Percentiles rank a stretch among this genome's conserved stretches.
These are phyloP conservation scores for Piromyces finnis DNA, from an alignment of 192 early-diverging fungal genomes.

Conservation along the genomic window DNA sequence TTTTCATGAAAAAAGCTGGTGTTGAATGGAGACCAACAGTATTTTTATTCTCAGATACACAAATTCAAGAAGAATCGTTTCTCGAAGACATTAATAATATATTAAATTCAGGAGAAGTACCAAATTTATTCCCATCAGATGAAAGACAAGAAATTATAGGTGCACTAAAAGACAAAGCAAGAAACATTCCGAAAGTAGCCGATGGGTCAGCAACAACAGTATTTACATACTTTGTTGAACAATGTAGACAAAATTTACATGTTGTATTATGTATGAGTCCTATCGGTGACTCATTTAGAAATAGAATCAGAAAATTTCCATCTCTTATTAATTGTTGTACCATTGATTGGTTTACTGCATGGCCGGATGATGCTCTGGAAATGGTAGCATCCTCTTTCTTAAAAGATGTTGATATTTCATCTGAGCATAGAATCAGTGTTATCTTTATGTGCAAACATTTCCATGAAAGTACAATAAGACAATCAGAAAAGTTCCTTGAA, in stretches of 20 bases:
- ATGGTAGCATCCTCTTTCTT: constrained; percentile 36
- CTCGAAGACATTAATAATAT: constrained; percentile 45
- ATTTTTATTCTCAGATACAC: constrained; percentile 38
- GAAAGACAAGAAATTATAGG: constrained; percentile 42
- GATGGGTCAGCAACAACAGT: constrained; percentile 23
- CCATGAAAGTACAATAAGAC: constrained; percentile 25
- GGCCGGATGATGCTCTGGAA: constrained; percentile 37
- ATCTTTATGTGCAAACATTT: constrained; percentile 39
- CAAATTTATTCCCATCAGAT: constrained; percentile 31
- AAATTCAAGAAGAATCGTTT: constrained; percentile 40
- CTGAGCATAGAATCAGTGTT: constrained; percentile 18
- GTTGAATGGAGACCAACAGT: constrained; percentile 27
- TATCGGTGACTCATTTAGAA: constrained; percentile 38
- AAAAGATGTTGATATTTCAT: constrained; percentile 25
- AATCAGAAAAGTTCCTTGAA: constrained; percentile 21
- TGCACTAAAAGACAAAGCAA: constrained; percentile 19
- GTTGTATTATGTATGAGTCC: constrained; percentile 35
- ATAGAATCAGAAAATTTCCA: constrained; percentile 31
- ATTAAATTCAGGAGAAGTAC: constrained; percentile 38
- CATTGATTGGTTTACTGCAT: constrained; percentile 42
- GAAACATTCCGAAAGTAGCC: constrained; percentile 4
- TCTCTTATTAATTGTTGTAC: constrained; percentile 42
- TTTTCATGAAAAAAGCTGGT: constrained; percentile 28
- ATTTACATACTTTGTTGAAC: constrained; percentile 25
- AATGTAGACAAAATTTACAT: constrained; percentile 37